phyloP scores from a whole-genome alignment of 164 flowering plant genomes.

The Nelumbo lutea region DNA sequence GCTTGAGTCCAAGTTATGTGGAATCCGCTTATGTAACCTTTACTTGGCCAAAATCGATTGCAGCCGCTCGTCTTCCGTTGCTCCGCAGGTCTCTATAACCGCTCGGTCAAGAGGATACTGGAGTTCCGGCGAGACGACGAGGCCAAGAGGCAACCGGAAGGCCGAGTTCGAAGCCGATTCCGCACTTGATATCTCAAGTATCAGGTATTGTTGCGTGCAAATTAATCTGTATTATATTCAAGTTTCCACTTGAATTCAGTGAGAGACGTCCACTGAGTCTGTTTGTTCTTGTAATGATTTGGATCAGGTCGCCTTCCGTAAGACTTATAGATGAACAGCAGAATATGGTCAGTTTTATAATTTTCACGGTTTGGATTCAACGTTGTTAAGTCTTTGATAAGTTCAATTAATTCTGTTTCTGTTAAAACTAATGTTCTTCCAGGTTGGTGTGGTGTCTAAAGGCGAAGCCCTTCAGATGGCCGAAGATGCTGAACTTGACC shows the following conservation, averaged over 20 bases:
- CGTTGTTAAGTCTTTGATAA: background rate
- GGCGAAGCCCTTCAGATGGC: slow-evolving; percentile 67
- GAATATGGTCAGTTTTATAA: slow-evolving; percentile 54
- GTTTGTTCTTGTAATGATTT: slow-evolving; percentile 13
- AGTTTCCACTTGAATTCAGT: background rate
- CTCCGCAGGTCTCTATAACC: slow-evolving; percentile 15
- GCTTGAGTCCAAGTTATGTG: slow-evolving; percentile 24
- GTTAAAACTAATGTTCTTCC: slow-evolving; percentile 2
- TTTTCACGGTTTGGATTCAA: background rate
- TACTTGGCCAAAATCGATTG: background rate
- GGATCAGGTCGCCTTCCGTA: slow-evolving; percentile 59
- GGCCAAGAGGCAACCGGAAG: slow-evolving; percentile 12
- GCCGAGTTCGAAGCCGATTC: slow-evolving; percentile 31
- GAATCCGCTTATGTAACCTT: slow-evolving; percentile 22
- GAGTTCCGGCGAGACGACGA: slow-evolving; percentile 7
- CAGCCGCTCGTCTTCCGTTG: slow-evolving; percentile 2
- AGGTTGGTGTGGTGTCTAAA: slow-evolving; percentile 75
- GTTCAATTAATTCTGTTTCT: background rate
- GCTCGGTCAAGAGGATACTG: slow-evolving; percentile 35
- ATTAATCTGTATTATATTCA: background rate
- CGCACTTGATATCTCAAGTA: slow-evolving; percentile 44
- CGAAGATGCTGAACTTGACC: slow-evolving; percentile 72
- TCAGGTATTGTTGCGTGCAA: slow-evolving; percentile 31
- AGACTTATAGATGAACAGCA: slow-evolving; percentile 77
- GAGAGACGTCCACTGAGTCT: background rate